Evolutionary conservation across 495 filamentous ascomycete genomes (phyloP).

Genomic region (Daldinia caldariorum): DNA sequence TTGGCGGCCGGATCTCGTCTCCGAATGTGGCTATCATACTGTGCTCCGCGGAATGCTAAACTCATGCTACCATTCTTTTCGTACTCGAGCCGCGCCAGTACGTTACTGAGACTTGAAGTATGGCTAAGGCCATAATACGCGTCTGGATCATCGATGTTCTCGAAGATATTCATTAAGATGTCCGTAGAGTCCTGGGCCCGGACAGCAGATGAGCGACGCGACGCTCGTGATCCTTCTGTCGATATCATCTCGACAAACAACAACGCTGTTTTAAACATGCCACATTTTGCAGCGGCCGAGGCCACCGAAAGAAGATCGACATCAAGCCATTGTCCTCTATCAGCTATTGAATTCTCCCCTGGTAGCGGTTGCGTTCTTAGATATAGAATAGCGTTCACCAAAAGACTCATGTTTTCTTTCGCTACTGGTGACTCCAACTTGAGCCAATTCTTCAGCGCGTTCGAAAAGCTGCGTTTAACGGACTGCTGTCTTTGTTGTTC

Average conservation of each 20-base stretch:
- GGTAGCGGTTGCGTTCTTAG: conserved; percentile 82
- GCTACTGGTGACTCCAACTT: conserved; percentile 49
- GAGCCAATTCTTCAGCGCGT: conserved; percentile 62
- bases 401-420: conserved; percentile 62
- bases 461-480: conserved; percentile 60
- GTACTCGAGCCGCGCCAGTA: conserved; percentile 87
- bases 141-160: conserved; percentile 93
- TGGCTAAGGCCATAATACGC: conserved; percentile 94
- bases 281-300: conserved; percentile 79
- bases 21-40: conserved; percentile 84
- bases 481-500: conserved; percentile 59
- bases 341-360: conserved; percentile 76
- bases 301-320: conserved; percentile 79
- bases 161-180: conserved; percentile 81
- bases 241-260: conserved; percentile 80
- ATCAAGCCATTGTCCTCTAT: conserved; percentile 86
- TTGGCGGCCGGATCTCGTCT: conserved; percentile 51
- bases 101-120: conserved; percentile 74
- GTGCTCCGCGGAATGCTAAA: conserved; percentile 89
- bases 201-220: conserved; percentile 72
- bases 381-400: conserved; percentile 87
- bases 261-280: conserved; percentile 86
- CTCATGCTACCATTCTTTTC: conserved; percentile 89
- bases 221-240: conserved; percentile 63
- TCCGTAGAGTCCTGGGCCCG: conserved; percentile 69